Base-by-base conservation (phyloP, 345 rosid species). In the Camelina neglecta region DNA sequence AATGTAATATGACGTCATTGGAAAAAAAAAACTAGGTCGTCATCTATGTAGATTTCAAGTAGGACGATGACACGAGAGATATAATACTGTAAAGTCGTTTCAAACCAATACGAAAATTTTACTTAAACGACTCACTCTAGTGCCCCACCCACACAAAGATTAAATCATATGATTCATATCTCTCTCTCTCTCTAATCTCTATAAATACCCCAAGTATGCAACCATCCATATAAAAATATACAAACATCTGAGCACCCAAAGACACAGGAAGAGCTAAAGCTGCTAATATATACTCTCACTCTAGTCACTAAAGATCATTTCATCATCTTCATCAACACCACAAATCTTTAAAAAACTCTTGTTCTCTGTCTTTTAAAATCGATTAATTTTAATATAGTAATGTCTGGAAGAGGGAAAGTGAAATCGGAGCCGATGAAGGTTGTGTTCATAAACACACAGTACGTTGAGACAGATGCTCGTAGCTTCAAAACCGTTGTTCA, bases 401-500 rank as follows among this genome's bases (percentile, higher is more conserved):
- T 63, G 82, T 79, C 82, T 20, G 78, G 74, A 73, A 73, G 78
- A 72, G 60, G 78, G 23, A 42, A 31, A 15, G 56, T 63, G 68
- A 74, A 51, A 39, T 35, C 75, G 8, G 67, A 79, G 61, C 75
- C 81, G 9, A 70, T 84, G 77, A 86, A 81, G 75, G 83, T 86
- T 67, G 87, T 84, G 47, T 55, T 83, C 35, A 86, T 86, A 65
- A 53, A 75, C 75, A 84, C 90, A 6, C 78, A 70, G 42, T 83
- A 83, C 12, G 85, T 86, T 20, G 72, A 84, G 56, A 80, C 90
- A 12, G 87, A 86, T 64, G 83, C 82, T 45, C 64, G 54, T 65
- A 86, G 75, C 68, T 86, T 86, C 83, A 84, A 86, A 66, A 81
- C 84, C 4, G 83, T 84, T n/a, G 90, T 86, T 63, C 90, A 86